Base-by-base conservation (phyloP, 176 grass and related monocot genomes). In the Bromus sterilis region DNA sequence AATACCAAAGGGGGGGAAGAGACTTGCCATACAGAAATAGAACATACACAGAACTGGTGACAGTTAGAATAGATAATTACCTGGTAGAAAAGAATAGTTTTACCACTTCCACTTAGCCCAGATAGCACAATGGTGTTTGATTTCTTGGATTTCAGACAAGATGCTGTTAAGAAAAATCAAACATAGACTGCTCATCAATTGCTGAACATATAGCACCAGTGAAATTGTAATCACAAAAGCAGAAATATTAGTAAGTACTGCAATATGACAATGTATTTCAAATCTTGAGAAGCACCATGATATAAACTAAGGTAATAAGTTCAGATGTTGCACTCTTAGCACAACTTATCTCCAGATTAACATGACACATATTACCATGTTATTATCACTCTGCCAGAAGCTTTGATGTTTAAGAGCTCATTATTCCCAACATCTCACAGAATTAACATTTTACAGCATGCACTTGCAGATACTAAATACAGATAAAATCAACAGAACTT, bases 11-110 rank as follows among this genome's bases (percentile, higher is more conserved):
- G 0, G 74, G 24, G 16, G 84, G 32, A 48, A 33, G 88, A 64
- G 2, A 64, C 24, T 71, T 30, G 7, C 68, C n/a, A 25, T 43
- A 83, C 20, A 63, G 8, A 83, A 46, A 79, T 13, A 67, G 20
- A 49, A 16, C 40, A 80, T 33, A 31, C 39, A 62, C 44, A 46
- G 16, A 66, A 68, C 43, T 23, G 41, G 69, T n/a, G 32, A 29
- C n/a, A 21, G 15, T 30, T 87, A 25, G 76, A 67, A 35, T 42
- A 62, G 26, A 28, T 4, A 81, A 58, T 58, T 90, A 95, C 96
- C 89, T 99, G 96, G 66, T 93, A 95, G 78, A 95, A 99, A 28
- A 99, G 90, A 62, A 91, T 73, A 59, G 96, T 95, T 90, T 99
- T 99, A n/a, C 96, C 96, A 80, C 96, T 88, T 51, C 93, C 93